Base-by-base conservation (phyloP, 805 yeast genomes). In the Peterozyma xylosa region DNA sequence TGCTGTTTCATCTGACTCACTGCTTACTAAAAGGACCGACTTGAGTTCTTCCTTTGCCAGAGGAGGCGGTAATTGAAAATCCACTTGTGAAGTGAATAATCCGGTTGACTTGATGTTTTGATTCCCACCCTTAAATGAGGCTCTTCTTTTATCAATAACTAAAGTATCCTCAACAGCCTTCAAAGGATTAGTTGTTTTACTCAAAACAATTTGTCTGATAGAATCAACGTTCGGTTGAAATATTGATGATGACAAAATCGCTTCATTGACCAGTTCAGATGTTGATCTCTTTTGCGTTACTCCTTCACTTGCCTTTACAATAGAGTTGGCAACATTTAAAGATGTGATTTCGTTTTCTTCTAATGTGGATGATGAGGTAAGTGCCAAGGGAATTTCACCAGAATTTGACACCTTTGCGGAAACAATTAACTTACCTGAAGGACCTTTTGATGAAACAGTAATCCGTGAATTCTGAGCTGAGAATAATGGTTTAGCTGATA, bases 241-340 rank as follows among this genome's bases (percentile, higher is more conserved):
- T 4, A 85, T 77, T 36, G 78, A 83, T n/a, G 87, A 77, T 2
- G 82, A 68, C 47, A 84, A 60, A 48, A 86, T 82, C 4, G 86
- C 83, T 42, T 74, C 71, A 57, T 67, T 68, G 55, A 74, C 66
- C 17, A 76, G 45, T 30, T 57, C 59, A 4, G 44, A 42, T 2
- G 40, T 49, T 15, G 42, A 30, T 16, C 27, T 27, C 30, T 36
- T 41, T 32, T 33, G 33, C 7, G 30, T 35, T 5, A 14, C 32
- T 7, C 30, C 30, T 16, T 33, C 37, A 11, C 14, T 30, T 11
- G 18, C 37, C 9, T 9, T 27, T 2, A 33, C 11, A 30, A 32
- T 13, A 4, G 41, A 29, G 16, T 18, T 33, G 14, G 29, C 46
- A 32, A 43, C 40, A 14, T 40, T 42, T 10, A 43, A 11, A 3